Evolutionary conservation across 2,329 filamentous ascomycete species (phyloP).

Genomic region (Sarocladium brachiariae): DNA sequence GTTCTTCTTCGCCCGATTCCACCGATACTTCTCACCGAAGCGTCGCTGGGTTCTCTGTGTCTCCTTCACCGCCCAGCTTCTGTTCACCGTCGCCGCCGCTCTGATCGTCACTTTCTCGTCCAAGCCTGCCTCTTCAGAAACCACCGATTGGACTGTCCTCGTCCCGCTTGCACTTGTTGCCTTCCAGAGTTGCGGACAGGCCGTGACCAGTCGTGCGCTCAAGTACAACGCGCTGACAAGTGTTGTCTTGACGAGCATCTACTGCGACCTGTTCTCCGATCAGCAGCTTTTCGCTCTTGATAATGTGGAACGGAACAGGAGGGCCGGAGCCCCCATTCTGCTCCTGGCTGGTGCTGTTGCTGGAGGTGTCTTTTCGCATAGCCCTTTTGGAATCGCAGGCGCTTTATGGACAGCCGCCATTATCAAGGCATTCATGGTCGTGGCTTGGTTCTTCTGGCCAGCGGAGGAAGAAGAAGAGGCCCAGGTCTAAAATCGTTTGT

Average conservation of each 20-base stretch:
- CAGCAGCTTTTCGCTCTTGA: conserved; percentile 35
- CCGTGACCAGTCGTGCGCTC: conserved; percentile 64
- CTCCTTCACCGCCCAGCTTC: conserved; percentile 48
- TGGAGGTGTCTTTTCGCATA: conserved; percentile 44
- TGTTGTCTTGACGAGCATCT: conserved; percentile 74
- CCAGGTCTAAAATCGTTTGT: neutral
- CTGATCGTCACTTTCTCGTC: conserved; percentile 43
- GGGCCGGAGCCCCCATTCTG: conserved; percentile 41
- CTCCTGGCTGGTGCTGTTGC: conserved; percentile 42
- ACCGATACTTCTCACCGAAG: conserved; percentile 54
- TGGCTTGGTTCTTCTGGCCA: conserved; percentile 57
- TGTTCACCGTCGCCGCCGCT: conserved; percentile 45
- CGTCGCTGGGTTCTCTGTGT: conserved; percentile 58
- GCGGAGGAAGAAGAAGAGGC: conserved; percentile 25
- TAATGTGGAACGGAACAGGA: conserved; percentile 45
- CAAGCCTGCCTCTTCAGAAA: conserved; percentile 29
- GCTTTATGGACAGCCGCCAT: conserved; percentile 53
- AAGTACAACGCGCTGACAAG: conserved; percentile 66
- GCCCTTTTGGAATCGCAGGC: conserved; percentile 39
- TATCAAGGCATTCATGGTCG: conserved; percentile 49
- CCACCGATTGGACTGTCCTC: conserved; percentile 52
- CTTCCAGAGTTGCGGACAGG: conserved; percentile 73
- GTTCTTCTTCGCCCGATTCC: conserved; percentile 62
- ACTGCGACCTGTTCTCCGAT: conserved; percentile 73
- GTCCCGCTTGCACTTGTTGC: conserved; percentile 63